These are phyloP conservation scores for Ajuga reptans DNA, from an alignment of 305 asterid species.

Conservation along the genomic window DNA sequence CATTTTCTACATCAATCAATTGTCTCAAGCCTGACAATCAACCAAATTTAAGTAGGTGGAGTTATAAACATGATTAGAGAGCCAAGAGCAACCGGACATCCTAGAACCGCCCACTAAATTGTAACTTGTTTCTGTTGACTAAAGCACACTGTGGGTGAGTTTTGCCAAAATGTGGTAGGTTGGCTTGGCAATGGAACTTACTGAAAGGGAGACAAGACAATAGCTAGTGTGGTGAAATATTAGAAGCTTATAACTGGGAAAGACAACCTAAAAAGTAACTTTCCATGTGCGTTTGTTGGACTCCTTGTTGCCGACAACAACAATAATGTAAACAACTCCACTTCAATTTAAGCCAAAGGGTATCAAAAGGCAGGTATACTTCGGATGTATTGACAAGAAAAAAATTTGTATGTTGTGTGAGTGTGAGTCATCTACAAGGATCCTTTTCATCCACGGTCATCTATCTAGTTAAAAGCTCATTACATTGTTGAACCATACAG, in stretches of 20 bases:
- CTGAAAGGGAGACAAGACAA: not conserved
- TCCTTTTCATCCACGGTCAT: not conserved
- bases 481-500: too few species aligned
- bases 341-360: too few species aligned
- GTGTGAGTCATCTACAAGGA: not conserved
- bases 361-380: too few species aligned
- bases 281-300: not conserved
- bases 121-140: not conserved
- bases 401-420: too few species aligned
- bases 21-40: not conserved
- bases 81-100: not conserved
- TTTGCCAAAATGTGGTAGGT: not conserved
- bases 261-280: not conserved
- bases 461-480: not conserved
- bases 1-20: not conserved
- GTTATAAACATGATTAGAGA: not conserved
- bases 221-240: not conserved
- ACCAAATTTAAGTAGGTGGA: not conserved
- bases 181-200: not conserved
- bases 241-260: not conserved
- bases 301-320: too few species aligned
- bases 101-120: not conserved
- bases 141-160: not conserved
- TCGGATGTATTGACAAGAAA: too few species aligned
- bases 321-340: too few species aligned